Percentiles rank a stretch among this genome's conserved stretches.
These are phyloP conservation scores for Xylariaceae sp. DNA, from an alignment of 2,329 filamentous ascomycete genomes.

Conservation along the genomic window DNA sequence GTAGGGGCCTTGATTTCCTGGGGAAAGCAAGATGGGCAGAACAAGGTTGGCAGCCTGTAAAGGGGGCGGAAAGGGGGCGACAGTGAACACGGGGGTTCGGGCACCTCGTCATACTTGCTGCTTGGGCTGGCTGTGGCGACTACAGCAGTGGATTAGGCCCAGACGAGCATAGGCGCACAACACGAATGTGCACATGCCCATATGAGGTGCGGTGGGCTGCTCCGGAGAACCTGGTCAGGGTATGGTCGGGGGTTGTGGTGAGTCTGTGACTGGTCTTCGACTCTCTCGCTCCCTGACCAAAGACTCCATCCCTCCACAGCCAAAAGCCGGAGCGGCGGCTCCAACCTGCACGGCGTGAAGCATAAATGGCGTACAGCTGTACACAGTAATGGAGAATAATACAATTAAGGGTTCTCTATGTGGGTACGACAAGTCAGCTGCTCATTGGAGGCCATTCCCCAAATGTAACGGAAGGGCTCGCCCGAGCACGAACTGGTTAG, in stretches of 20 bases:
- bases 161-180: conserved; percentile 9
- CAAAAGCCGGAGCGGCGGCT: conserved; percentile 6
- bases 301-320: no score
- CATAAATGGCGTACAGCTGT: no score
- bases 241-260: no score
- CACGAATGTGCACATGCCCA: conserved; percentile 1
- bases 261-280: no score
- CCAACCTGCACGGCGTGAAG: no score
- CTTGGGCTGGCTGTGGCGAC: no score
- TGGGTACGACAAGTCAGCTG: conserved; percentile 6
- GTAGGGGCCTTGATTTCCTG: conserved; percentile 5
- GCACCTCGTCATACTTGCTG: conserved; percentile 1
- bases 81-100: no score
- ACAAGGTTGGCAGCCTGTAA: conserved; percentile 6
- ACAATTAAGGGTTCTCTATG: conserved; percentile 12
- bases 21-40: conserved; percentile 4
- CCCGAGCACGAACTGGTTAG: conserved; percentile 22
- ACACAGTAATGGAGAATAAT: background rate
- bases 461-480: conserved; percentile 21
- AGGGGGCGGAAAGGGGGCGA: no score
- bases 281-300: no score
- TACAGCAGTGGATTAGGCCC: conserved; percentile 9
- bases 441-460: conserved; percentile 24
- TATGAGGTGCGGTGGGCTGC: conserved; percentile 1
- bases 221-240: background rate